phyloP scores from a whole-genome alignment of 2,329 filamentous ascomycete species.

The Aureobasidium namibiae region DNA sequence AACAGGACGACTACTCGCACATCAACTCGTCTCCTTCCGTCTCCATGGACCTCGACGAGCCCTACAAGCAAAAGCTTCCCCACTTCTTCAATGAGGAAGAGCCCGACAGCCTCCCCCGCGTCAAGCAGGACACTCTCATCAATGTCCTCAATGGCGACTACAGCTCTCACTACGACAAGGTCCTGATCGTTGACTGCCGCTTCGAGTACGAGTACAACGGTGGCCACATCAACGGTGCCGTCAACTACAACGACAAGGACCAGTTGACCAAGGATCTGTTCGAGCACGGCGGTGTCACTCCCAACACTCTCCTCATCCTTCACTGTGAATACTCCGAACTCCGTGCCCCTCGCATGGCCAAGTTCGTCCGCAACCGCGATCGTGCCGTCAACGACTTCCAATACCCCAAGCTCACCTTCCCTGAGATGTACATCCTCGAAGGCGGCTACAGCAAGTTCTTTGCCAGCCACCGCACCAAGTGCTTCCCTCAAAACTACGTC shows the following conservation, averaged over 20 bases:
- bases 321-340: constrained; percentile 99
- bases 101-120: constrained; percentile 79
- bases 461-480: constrained; percentile 65
- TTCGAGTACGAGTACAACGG: constrained; percentile 99
- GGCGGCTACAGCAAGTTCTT: constrained; percentile 96
- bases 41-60: constrained; percentile 76
- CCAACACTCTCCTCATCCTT: constrained; percentile 76
- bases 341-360: constrained; percentile 91
- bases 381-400: constrained; percentile 74
- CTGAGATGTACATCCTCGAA: constrained; percentile 93
- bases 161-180: constrained; percentile 65
- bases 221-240: constrained; percentile 83
- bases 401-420: constrained; percentile 87
- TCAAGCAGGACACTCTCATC: constrained; percentile 71
- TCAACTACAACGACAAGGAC: constrained; percentile 98
- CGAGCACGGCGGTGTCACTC: constrained; percentile 47
- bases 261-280: constrained; percentile 73
- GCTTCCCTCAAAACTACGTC: constrained; percentile 91
- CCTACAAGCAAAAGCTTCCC: constrained; percentile 65
- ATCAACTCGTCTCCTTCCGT: constrained; percentile 46
- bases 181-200: constrained; percentile 87
- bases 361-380: constrained; percentile 83
- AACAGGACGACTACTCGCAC: constrained; percentile 51
- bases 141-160: constrained; percentile 83
- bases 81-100: constrained; percentile 76